Percentiles rank a stretch among this genome's conserved stretches.
These are phyloP conservation scores for Protostelium mycophagum DNA, from an alignment of 78 protist species.

Conservation along the genomic window DNA sequence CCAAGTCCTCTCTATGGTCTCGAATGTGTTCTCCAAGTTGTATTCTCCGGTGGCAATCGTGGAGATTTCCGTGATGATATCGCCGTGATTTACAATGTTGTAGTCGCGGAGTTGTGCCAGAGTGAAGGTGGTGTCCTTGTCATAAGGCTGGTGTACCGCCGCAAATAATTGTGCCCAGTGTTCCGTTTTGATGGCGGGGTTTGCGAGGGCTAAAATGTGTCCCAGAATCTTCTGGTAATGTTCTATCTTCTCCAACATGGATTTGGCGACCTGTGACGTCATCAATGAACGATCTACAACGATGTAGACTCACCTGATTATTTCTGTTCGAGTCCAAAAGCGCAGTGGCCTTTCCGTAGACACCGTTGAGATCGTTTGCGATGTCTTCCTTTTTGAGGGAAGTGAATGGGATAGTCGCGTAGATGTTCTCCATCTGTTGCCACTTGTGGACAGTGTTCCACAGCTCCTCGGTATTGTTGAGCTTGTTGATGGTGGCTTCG, in stretches of 20 bases:
- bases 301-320: neutral
- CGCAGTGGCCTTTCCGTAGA: neutral
- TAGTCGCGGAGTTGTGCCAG: neutral
- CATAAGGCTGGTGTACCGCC: neutral
- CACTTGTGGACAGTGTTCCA: neutral
- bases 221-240: neutral
- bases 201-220: neutral
- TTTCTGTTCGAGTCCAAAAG: neutral
- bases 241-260: neutral
- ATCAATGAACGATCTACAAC: neutral
- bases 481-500: neutral
- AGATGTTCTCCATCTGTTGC: neutral
- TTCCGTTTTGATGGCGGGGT: neutral
- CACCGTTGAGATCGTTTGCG: neutral
- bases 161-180: neutral
- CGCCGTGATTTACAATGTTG: neutral
- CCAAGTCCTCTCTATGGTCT: neutral
- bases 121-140: neutral
- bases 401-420: neutral
- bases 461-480: neutral
- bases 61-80: neutral
- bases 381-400: neutral
- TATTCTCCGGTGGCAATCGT: conserved; percentile 2
- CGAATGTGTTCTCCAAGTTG: neutral
- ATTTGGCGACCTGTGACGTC: conserved; percentile 2